Conservation (phyloP, 108 stramenopile genomes). For the Skeletonema grethae region DNA sequence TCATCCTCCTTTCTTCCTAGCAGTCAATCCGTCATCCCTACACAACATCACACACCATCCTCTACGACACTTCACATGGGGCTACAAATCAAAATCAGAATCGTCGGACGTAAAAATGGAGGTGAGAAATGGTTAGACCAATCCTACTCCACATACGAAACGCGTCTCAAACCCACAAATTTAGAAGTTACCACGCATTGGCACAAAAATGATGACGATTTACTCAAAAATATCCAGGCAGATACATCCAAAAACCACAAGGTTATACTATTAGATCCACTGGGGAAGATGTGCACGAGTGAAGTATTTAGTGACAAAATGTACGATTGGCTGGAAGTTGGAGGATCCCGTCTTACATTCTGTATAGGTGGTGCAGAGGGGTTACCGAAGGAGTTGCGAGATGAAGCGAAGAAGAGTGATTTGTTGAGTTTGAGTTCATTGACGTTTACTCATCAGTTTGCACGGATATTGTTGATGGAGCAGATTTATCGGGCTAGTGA, state of each 20-base stretch:
- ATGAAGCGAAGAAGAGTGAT: constrained; percentile 15
- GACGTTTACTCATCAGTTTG: constrained; percentile 94
- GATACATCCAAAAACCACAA: constrained; percentile 69
- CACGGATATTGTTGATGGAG: constrained; percentile 84
- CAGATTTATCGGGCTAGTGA: constrained; percentile 92
- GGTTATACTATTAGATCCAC: constrained; percentile 72
- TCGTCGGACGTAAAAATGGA: constrained; percentile 77
- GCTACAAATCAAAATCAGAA: constrained; percentile 78
- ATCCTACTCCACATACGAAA: constrained; percentile 76
- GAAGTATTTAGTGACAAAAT: constrained; percentile 73
- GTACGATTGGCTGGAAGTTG: constrained; percentile 85
- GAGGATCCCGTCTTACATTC: constrained; percentile 86
- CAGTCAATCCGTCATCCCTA: neutral
- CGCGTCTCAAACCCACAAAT: constrained; percentile 58
- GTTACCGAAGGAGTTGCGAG: constrained; percentile 73
- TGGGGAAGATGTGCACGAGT: constrained; percentile 71
- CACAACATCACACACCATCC: neutral
- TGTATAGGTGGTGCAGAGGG: constrained; percentile 94
- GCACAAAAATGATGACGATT: constrained; percentile 90
- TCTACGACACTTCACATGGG: constrained; percentile 32
- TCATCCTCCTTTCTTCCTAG: constrained; percentile 1
- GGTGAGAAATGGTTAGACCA: constrained; percentile 77
- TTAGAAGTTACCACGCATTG: constrained; percentile 77
- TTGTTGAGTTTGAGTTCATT: constrained; percentile 73
- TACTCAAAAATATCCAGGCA: constrained; percentile 59